phyloP scores from a whole-genome alignment of 345 rosid species.

The Excoecaria agallocha region DNA sequence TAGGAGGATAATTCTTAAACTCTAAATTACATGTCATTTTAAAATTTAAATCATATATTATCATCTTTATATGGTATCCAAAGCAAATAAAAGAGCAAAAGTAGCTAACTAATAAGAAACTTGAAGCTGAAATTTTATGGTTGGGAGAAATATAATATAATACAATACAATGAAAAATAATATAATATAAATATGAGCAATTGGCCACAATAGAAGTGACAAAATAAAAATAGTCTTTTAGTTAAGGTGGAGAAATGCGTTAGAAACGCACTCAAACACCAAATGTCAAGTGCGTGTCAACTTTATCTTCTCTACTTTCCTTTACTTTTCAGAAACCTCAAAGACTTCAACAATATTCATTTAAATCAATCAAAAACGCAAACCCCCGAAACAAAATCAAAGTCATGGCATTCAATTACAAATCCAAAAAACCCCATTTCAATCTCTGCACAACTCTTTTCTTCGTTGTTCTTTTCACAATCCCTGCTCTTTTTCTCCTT shows the following conservation, averaged over 20 bases:
- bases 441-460: slow-evolving; percentile 62
- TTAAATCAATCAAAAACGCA: neutral
- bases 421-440: slow-evolving; percentile 47
- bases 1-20: too few relatives aligned
- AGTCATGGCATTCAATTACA: slow-evolving; percentile 57
- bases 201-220: neutral
- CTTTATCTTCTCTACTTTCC: slow-evolving; percentile 25
- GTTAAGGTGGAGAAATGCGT: slow-evolving; percentile 23
- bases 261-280: slow-evolving; percentile 38
- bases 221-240: neutral
- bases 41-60: too few relatives aligned
- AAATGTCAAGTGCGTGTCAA: slow-evolving; percentile 26
- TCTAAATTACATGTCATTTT: too few relatives aligned
- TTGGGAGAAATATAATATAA: too few relatives aligned
- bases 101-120: too few relatives aligned
- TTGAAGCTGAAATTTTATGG: too few relatives aligned
- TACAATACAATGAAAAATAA: too few relatives aligned
- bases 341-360: neutral
- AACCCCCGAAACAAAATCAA: neutral
- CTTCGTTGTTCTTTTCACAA: slow-evolving; percentile 76
- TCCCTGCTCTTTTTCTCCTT: slow-evolving; percentile 79
- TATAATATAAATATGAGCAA: neutral
- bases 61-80: too few relatives aligned
- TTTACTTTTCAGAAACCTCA: slow-evolving; percentile 4
- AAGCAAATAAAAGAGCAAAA: too few relatives aligned